Conservation (phyloP, 75 land plant species). For the Isoetes taiwanensis region DNA sequence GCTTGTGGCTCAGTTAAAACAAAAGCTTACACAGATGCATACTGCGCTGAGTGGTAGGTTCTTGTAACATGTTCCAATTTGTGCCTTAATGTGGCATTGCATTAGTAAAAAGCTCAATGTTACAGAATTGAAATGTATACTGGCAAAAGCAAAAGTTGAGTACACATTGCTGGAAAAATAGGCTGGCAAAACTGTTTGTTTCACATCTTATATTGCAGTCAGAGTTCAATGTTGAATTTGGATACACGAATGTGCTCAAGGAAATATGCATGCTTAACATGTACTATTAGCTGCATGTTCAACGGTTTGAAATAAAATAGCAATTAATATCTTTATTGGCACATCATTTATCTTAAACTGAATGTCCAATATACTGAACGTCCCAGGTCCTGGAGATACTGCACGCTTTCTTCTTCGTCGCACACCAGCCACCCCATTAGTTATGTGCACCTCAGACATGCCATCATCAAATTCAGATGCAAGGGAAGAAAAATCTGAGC, state of each 20-base stretch:
- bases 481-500: too few relatives aligned
- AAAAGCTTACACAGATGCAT: conserved; percentile 15
- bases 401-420: conserved; percentile 16
- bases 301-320: not conserved
- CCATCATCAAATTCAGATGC: not conserved
- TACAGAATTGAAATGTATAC: not conserved
- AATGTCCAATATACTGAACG: not conserved
- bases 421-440: conserved; percentile 20
- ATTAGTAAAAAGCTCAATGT: too few relatives aligned
- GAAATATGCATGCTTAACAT: not conserved
- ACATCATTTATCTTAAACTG: not conserved
- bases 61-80: not conserved
- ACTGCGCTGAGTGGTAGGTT: conserved; percentile 19
- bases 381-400: conserved; percentile 16
- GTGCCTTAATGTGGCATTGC: not conserved
- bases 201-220: not conserved
- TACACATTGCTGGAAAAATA: not conserved
- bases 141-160: too few relatives aligned
- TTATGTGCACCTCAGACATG: conserved; percentile 9
- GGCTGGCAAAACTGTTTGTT: not conserved
- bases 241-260: not conserved
- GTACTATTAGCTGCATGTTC: not conserved
- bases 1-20: conserved; percentile 15
- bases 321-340: not conserved
- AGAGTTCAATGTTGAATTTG: not conserved